Conservation (phyloP, 495 filamentous ascomycete genomes). For the Daldinia decipiens region DNA sequence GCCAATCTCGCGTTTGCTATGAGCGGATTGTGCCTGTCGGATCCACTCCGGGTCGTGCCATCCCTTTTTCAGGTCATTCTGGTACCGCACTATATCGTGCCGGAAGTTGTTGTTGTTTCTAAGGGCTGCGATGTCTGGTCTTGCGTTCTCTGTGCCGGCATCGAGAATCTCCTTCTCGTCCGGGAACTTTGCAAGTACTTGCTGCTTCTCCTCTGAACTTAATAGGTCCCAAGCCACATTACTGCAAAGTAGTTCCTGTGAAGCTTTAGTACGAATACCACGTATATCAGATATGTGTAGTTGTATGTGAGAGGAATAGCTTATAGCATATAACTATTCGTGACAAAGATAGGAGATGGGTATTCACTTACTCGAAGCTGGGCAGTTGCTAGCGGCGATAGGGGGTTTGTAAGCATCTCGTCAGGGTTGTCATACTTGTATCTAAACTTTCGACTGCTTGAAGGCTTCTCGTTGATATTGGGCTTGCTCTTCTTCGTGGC, state of each 20-base stretch:
- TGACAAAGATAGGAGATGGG: neutral
- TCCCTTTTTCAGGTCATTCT: slow-evolving; percentile 67
- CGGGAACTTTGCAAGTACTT: slow-evolving; percentile 67
- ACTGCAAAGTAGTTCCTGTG: slow-evolving; percentile 65
- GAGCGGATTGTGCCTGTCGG: slow-evolving; percentile 68
- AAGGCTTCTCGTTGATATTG: neutral
- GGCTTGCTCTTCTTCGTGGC: slow-evolving; percentile 36
- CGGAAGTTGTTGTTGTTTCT: slow-evolving; percentile 58
- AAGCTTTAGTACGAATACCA: slow-evolving; percentile 15
- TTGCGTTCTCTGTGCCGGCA: slow-evolving; percentile 46
- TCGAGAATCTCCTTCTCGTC: slow-evolving; percentile 53
- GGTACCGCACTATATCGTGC: slow-evolving; percentile 55
- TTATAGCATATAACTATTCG: neutral
- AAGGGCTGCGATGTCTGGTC: slow-evolving; percentile 51
- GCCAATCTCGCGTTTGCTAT: slow-evolving; percentile 70
- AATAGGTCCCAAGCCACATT: slow-evolving; percentile 68
- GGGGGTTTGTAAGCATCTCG: slow-evolving; percentile 61
- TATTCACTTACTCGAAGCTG: slow-evolving; percentile 65
- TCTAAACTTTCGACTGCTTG: slow-evolving; percentile 28
- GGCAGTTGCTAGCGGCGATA: slow-evolving; percentile 63
- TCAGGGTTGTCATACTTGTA: slow-evolving; percentile 46
- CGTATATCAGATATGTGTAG: neutral
- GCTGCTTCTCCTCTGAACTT: slow-evolving; percentile 63
- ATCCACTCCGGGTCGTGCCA: slow-evolving; percentile 74
- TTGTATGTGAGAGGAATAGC: neutral